phyloP scores from a whole-genome alignment of 345 rosid genomes.

The Camelina hispida region DNA sequence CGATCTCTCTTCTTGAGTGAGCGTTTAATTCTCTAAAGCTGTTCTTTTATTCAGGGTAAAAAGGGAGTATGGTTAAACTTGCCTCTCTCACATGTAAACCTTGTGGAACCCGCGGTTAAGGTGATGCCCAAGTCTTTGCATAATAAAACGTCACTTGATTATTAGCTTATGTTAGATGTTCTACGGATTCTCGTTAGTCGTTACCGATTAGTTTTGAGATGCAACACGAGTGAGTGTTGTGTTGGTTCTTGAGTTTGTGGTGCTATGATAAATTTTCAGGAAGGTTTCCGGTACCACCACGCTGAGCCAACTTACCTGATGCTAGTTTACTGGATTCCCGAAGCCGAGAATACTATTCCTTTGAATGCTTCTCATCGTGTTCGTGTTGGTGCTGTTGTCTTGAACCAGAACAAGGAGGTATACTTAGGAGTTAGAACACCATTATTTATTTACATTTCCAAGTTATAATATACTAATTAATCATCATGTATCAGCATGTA shows the following conservation, averaged over 20 bases:
- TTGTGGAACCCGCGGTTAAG: conserved; percentile 74
- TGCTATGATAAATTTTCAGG: conserved; percentile 44
- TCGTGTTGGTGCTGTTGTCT: conserved; percentile 72
- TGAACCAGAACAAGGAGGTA: conserved; percentile 80
- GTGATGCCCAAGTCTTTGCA: conserved; percentile 44
- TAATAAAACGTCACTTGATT: neutral
- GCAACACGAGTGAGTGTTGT: neutral
- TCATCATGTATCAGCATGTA: neutral
- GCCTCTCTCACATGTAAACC: conserved; percentile 65
- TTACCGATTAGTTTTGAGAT: neutral
- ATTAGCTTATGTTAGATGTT: neutral
- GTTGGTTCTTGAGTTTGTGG: neutral
- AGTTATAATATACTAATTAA: neutral
- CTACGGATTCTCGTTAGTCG: neutral
- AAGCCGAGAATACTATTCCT: conserved; percentile 65
- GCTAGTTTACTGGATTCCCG: conserved; percentile 86
- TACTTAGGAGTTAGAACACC: conserved; percentile 21
- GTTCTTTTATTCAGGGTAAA: conserved; percentile 56
- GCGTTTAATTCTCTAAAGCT: neutral
- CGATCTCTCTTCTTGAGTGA: neutral
- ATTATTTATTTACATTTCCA: neutral
- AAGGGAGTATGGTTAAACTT: conserved; percentile 82
- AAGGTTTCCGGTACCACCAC: conserved; percentile 80
- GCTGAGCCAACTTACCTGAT: conserved; percentile 84
- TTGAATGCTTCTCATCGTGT: conserved; percentile 80